Base-by-base conservation (phyloP, 495 filamentous ascomycete genomes). In the Neurospora sp. region DNA sequence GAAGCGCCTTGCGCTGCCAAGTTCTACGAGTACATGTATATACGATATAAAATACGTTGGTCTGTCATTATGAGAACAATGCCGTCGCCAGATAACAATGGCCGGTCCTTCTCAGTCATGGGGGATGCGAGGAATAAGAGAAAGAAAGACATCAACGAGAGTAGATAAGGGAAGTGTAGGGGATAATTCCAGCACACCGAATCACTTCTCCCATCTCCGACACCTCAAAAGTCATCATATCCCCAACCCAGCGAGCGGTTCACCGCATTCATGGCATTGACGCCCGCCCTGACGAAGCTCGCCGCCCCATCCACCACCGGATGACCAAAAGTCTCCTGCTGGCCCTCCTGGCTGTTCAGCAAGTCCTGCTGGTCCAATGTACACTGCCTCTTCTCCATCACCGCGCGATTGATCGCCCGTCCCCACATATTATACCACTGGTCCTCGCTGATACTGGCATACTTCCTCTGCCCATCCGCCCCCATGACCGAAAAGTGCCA, bases 341-440 rank as follows among this genome's bases (percentile, higher is more conserved):
- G 77, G 2, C 74, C 77, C 9, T 80, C 81, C 31, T 85, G 74
- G 5, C 82, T 79, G 14, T 78, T 74, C 40, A 81, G 72, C 6
- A 86, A 75, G 48, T 86, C 84, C 10, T 76, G 72, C 70, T 85
- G 84, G 37, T 82, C 82, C 1, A 86, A 74, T 0, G 78, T 75
- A 3, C 72, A 70, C 76, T 84, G 83, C 16, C 79, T 78, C 72
- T 80, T 84, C 71, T 80, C 78, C 68, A 86, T 44, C 0, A 85
- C 82, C 0, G 84, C 84, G 5, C 77, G 78, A 69, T 71, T 73
- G 70, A 86, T 83, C 14, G 84, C 81, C 2, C 79, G 76, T 0
- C 75, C 84, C 84, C 84, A 86, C 38, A 85, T 69, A 69, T 86
- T 85, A 72, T 83, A 86, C 79, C 79, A 82, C 68, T 84, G 83